phyloP scores from a whole-genome alignment of 192 early-diverging fungal genomes.

The Linnemannia zychae region DNA sequence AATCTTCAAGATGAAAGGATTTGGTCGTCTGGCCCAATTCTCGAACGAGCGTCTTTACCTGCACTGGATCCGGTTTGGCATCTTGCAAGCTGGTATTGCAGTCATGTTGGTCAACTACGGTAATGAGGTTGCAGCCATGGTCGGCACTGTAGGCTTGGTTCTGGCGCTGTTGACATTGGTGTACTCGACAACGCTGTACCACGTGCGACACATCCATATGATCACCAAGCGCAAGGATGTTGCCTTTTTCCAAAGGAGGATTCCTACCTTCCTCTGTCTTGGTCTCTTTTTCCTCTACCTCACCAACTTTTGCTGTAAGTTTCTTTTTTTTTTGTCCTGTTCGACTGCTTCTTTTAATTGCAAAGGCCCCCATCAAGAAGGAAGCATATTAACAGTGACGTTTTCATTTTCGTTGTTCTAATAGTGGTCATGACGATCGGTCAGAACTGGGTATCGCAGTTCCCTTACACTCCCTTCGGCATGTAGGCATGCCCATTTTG shows the following conservation, averaged over 20 bases:
- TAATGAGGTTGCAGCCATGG: constrained; percentile 14
- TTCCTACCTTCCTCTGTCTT: constrained; percentile 31
- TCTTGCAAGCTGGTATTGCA: constrained; percentile 41
- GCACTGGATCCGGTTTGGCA: constrained; percentile 50
- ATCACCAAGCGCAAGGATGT: constrained; percentile 40
- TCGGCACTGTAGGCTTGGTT: constrained; percentile 33
- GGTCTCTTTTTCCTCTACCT: constrained; percentile 21
- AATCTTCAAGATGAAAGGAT: constrained; percentile 15
- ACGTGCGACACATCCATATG: constrained; percentile 43
- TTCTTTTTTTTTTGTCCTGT: neutral
- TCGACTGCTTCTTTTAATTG: neutral
- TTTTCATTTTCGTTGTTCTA: neutral
- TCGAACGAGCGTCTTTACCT: constrained; percentile 55
- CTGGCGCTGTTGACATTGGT: constrained; percentile 31
- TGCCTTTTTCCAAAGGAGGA: constrained; percentile 8
- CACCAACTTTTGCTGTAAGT: constrained; percentile 44
- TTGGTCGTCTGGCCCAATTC: constrained; percentile 41
- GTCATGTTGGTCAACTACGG: constrained; percentile 40
- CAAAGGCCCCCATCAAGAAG: neutral
- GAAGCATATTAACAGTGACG: neutral
- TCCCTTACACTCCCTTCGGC: too few relatives aligned
- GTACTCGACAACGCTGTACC: constrained; percentile 37
- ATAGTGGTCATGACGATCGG: constrained; percentile 37
- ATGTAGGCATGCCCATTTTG: too few relatives aligned
- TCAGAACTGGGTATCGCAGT: neutral